Percentiles rank a stretch among this genome's conserved stretches.
Conservation (phyloP, 331 rosid genomes). For the Malus hybrid region DNA sequence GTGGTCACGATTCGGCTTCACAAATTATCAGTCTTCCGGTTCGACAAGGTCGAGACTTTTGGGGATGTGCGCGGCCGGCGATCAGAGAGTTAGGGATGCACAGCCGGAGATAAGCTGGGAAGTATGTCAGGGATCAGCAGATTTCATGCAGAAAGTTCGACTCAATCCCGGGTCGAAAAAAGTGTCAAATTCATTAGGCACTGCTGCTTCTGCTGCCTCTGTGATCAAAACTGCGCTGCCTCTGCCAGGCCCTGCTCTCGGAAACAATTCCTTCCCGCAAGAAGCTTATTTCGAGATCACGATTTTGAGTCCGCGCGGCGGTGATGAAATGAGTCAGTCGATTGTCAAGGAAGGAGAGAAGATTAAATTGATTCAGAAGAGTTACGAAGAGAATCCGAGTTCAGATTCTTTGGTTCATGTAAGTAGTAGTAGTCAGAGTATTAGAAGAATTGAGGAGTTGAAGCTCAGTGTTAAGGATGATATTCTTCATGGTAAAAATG, state of each 20-base stretch:
- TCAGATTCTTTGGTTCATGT: conserved; percentile 62
- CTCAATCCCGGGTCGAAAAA: conserved; percentile 57
- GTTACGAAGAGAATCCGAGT: conserved; percentile 33
- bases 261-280: conserved; percentile 69
- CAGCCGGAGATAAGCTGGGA: conserved; percentile 84
- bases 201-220: conserved; percentile 31
- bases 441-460: conserved; percentile 43
- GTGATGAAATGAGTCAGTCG: conserved; percentile 30
- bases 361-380: conserved; percentile 46
- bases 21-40: conserved; percentile 39
- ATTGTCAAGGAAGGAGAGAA: conserved; percentile 59
- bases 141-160: conserved; percentile 82
- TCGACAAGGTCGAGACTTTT: conserved; percentile 50
- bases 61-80: conserved; percentile 45
- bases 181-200: conserved; percentile 6
- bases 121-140: conserved; percentile 64
- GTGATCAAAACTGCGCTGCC: conserved; percentile 70
- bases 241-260: conserved; percentile 84
- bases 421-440: conserved; percentile 27
- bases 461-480: conserved; percentile 31
- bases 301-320: conserved; percentile 31
- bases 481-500: conserved; percentile 30
- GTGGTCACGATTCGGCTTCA: conserved; percentile 86
- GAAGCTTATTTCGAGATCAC: conserved; percentile 92
- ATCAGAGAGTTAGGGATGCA: conserved; percentile 35